Evolutionary conservation across 2,329 filamentous ascomycete species (phyloP).

Genomic region (Blastomyces silverae): DNA sequence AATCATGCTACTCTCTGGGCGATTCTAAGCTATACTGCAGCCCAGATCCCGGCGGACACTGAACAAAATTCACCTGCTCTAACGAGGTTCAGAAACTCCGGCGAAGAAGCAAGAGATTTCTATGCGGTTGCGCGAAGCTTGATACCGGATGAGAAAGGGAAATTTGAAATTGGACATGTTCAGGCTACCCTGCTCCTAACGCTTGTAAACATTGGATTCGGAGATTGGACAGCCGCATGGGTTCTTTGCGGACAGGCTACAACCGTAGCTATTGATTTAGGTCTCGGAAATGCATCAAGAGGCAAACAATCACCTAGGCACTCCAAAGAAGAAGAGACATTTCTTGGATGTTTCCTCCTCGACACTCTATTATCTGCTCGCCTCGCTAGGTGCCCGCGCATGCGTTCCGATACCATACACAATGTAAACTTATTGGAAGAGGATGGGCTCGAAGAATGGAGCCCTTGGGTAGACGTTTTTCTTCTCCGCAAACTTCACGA

Average conservation of each 20-base stretch:
- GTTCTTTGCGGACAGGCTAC: conserved; percentile 48
- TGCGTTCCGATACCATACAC: conserved; percentile 47
- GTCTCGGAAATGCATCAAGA: conserved; percentile 25
- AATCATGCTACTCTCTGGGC: conserved; percentile 42
- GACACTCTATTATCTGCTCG: conserved; percentile 48
- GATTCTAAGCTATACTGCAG: conserved; percentile 39
- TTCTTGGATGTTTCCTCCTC: conserved; percentile 49
- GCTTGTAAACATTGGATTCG: conserved; percentile 45
- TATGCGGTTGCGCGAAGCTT: conserved; percentile 33
- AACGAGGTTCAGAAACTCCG: conserved; percentile 11
- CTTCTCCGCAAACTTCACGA: conserved; percentile 26
- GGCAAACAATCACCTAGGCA: conserved; percentile 28
- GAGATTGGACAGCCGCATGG: conserved; percentile 48
- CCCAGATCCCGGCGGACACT: conserved; percentile 26
- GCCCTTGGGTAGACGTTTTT: conserved; percentile 57
- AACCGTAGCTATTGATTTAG: conserved; percentile 42
- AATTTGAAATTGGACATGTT: conserved; percentile 39
- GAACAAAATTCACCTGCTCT: conserved; percentile 4
- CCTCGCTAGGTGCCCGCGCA: conserved; percentile 41
- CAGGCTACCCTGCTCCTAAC: conserved; percentile 43
- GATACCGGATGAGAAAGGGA: conserved; percentile 37
- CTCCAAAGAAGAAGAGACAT: conserved; percentile 37
- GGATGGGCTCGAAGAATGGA: conserved; percentile 67
- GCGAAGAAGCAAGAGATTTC: conserved; percentile 30
- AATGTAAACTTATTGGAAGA: conserved; percentile 50